phyloP scores from a whole-genome alignment of 164 flowering plant species.

The Annona squamosa region DNA sequence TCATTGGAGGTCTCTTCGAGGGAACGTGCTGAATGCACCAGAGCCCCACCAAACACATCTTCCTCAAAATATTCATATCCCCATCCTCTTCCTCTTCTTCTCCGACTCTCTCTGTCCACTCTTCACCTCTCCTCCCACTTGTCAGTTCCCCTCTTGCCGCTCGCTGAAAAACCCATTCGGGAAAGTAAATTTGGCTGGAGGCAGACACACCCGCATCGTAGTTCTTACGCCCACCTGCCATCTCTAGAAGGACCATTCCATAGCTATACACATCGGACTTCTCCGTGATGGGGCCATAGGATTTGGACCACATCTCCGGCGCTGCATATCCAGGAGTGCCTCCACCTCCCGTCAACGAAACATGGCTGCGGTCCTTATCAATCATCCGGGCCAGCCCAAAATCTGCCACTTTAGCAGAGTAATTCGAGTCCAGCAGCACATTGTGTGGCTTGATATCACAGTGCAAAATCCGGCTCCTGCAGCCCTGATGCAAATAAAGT shows the following conservation, averaged over 20 bases:
- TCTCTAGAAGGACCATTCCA: conserved; percentile 22
- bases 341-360: conserved; percentile 8
- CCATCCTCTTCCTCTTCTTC: conserved; percentile 3
- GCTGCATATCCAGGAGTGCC: conserved; percentile 19
- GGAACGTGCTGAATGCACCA: conserved; percentile 7
- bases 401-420: conserved; percentile 17
- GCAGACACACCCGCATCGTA: background rate
- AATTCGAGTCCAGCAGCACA: conserved; percentile 17
- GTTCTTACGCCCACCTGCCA: conserved; percentile 9
- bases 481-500: conserved; percentile 5
- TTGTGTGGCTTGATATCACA: conserved; percentile 25
- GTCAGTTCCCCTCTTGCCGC: background rate
- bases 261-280: conserved; percentile 15
- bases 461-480: conserved; percentile 15
- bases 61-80: conserved; percentile 5
- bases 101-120: conserved; percentile 1
- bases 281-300: conserved; percentile 7
- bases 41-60: conserved; percentile 5
- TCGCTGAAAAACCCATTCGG: conserved; percentile 13
- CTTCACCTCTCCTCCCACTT: background rate
- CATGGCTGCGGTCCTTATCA: conserved; percentile 1
- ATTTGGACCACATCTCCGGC: conserved; percentile 16
- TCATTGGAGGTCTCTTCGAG: conserved; percentile 6
- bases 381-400: conserved; percentile 17
- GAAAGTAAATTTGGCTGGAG: conserved; percentile 14